Base-by-base conservation (phyloP, 371 early-diverging fungal species). In the Mucor piriformis region DNA sequence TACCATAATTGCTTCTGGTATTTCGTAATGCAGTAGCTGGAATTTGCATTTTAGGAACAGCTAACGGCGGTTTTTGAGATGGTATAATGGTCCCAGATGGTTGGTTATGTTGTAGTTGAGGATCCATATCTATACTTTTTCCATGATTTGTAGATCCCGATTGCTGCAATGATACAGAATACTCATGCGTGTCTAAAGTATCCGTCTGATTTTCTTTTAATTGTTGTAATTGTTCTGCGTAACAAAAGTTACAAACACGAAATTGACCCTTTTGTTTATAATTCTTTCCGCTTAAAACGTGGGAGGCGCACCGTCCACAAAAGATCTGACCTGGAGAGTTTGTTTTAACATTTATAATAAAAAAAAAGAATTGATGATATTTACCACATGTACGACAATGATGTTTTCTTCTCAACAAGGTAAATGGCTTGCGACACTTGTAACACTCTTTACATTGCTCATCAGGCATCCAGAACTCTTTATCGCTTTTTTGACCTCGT, bases 351-450 rank as follows among this genome's bases (percentile, higher is more conserved):
- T n/a, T n/a, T n/a, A n/a, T n/a, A n/a, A n/a, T n/a, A n/a, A n/a
- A n/a, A n/a, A n/a, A n/a, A n/a, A n/a, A n/a, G n/a, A n/a, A n/a
- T n/a, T n/a, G n/a, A n/a, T n/a, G n/a, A 21, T 21, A 57, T 69
- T 59, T 81, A 85, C 91, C 92, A 73, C 95, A 94, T 29, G 90
- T 86, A 15, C 95, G 85, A 65, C 95, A 94, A 62, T 94, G 95
- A 63, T 94, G 95, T 57, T 85, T 88, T 48, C 94, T 72, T 40
- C 91, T 76, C 52, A 90, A 83, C 3, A 86, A 56, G 12, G 85
- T 85, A 68, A 94, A 94, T 0, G 87, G 79, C 32, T 74, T 79
- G 49, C 87, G 86, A 69, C 95, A 94, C 18, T 90, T 88, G 74
- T 89, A 93, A 69, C 94, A 94, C 64, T 90, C 89, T 60, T 88